A percentile compares a stretch with the other conserved stretches of the same genome.
Evolutionary conservation across 1,284 basidiomycete species (phyloP).

Genomic region (Ganoderma meredithae): DNA sequence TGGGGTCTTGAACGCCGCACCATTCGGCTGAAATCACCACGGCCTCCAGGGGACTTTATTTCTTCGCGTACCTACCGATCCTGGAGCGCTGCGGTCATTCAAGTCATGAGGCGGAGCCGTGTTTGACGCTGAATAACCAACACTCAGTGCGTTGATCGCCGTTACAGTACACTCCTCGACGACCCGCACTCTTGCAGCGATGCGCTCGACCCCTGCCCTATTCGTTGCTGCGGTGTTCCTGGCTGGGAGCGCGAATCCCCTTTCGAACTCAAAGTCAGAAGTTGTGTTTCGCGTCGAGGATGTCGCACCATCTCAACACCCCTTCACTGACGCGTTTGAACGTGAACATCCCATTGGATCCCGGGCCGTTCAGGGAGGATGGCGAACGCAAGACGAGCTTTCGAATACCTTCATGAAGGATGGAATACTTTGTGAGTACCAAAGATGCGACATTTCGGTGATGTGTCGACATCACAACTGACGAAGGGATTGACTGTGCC

Average conservation of each 20-base stretch:
- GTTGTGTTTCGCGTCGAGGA: not conserved
- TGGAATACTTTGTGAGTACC: not conserved
- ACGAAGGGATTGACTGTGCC: not conserved
- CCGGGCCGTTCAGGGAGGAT: not conserved
- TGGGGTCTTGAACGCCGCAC: too few relatives aligned
- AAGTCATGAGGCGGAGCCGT: constrained; percentile 5
- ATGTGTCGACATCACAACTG: not conserved
- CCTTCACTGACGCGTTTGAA: not conserved
- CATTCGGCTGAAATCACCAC: too few relatives aligned
- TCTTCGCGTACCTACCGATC: too few relatives aligned
- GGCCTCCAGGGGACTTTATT: too few relatives aligned
- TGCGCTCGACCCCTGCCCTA: constrained; percentile 1
- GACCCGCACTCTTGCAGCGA: not conserved
- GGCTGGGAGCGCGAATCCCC: not conserved
- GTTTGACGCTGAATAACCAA: not conserved
- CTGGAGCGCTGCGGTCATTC: too few relatives aligned
- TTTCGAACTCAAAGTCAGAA: not conserved
- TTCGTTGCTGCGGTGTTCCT: not conserved
- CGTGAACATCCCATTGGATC: not conserved
- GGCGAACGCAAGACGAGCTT: not conserved
- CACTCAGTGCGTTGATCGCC: not conserved
- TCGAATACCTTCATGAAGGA: not conserved
- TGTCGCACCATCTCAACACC: not conserved
- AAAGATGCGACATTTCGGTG: not conserved
- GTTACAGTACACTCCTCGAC: not conserved